phyloP scores from a whole-genome alignment of 2,329 filamentous ascomycete genomes.

The Hypoxylon sp. region DNA sequence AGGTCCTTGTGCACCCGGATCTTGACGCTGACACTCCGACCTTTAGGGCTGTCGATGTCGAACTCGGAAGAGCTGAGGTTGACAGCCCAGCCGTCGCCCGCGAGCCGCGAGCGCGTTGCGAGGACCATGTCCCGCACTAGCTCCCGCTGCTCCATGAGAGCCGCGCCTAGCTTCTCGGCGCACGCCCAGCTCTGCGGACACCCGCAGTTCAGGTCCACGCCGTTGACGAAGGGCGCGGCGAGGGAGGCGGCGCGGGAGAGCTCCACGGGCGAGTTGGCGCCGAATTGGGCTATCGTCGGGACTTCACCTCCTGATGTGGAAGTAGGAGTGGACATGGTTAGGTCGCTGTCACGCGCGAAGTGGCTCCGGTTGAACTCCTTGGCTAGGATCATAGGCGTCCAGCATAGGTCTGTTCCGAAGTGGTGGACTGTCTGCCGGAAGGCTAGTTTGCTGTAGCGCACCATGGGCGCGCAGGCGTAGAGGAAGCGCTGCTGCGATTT shows the following conservation, averaged over 20 bases:
- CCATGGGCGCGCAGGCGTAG: conserved; percentile 62
- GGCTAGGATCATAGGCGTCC: conserved; percentile 79
- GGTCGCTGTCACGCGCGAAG: conserved; percentile 73
- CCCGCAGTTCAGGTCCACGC: conserved; percentile 79
- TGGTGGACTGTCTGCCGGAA: conserved; percentile 76
- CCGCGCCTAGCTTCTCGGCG: conserved; percentile 75
- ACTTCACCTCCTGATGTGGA: conserved; percentile 58
- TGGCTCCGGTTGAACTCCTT: conserved; percentile 76
- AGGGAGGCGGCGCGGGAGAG: conserved; percentile 73
- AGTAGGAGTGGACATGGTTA: conserved; percentile 67
- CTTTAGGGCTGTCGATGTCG: conserved; percentile 54
- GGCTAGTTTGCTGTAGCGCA: conserved; percentile 63
- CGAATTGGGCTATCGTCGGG: conserved; percentile 76
- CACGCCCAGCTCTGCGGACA: conserved; percentile 81
- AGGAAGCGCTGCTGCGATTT: conserved; percentile 57
- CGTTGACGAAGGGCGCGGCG: conserved; percentile 71
- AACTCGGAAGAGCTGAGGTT: conserved; percentile 38
- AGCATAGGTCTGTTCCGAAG: conserved; percentile 75
- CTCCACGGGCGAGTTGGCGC: conserved; percentile 71
- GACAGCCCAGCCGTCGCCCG: conserved; percentile 66
- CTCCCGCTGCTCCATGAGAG: conserved; percentile 75
- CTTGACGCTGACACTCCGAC: conserved; percentile 76
- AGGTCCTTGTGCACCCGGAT: conserved; percentile 77
- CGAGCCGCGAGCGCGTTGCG: conserved; percentile 66
- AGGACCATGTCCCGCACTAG: conserved; percentile 75